Evolutionary conservation across 73 alveolate genomes (phyloP), one percentile per base, ranked within the genome.

Genomic region (Paramecium pentaurelia): DNA sequence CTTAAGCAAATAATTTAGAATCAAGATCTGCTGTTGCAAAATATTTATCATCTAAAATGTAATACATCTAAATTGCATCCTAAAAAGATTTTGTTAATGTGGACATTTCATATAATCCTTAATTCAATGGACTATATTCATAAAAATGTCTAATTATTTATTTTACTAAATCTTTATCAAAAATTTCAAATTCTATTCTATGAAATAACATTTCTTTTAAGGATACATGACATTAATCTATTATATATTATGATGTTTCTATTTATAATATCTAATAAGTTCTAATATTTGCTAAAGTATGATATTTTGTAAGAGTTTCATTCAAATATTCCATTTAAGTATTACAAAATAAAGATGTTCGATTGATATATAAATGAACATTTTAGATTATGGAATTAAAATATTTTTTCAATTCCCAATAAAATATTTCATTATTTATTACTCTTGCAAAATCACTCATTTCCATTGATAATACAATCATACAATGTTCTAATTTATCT

Each of bases 231-330:
- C 47, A 34, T 47, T 27, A 25, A n/a, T 47, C 91, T 11, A 80
- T 80, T 25, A 80, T 80, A 22, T 45, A 42, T 18, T 45, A 36
- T 3, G 91, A 80, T n/a, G 44, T 44, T 49, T 80, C 71, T 8
- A 11, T 20, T 45, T 80, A 16, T 11, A 80, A 20, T 45, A 80
- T 47, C 49, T 80, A 14, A 20, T 80, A 80, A 16, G 91, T 80
- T 47, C 91, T 80, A 27, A 80, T 27, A 47, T 80, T 80, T 10
- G 91, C 91, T 80, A 80, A 47, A 80, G 77, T 44, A 20, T 11
- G 77, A 80, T 80, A 80, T 80, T 80, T 80, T 27, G 44, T 49
- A 2, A 80, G 75, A 11, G 30, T 22, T 18, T 80, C 73, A 80
- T 80, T 80, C 34, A 80, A 80, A 45, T n/a, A 27, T 47, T 80